phyloP scores from a whole-genome alignment of 192 early-diverging fungal genomes.

The Cladochytrium replicatum region DNA sequence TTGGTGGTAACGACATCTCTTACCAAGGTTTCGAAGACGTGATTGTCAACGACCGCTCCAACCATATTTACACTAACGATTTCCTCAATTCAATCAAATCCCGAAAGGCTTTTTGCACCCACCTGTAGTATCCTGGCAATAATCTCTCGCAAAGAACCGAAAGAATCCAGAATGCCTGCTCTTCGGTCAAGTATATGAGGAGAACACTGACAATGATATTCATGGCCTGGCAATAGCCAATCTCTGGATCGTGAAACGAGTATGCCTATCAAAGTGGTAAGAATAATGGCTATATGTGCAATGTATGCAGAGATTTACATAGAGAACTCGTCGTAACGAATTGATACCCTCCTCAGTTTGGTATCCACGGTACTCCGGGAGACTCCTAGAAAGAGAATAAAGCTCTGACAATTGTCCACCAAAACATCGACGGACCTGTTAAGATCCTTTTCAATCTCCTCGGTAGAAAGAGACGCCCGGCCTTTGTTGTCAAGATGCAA shows the following conservation, averaged over 20 bases:
- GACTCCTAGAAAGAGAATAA: constrained; percentile 46
- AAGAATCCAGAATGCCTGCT: constrained; percentile 96
- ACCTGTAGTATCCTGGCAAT: constrained; percentile 89
- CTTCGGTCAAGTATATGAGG: constrained; percentile 88
- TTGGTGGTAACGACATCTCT: constrained; percentile 1
- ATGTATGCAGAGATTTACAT: constrained; percentile 28
- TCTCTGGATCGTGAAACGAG: constrained; percentile 58
- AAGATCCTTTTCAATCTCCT: constrained; percentile 95
- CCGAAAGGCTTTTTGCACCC: not conserved
- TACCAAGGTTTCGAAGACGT: constrained; percentile 82
- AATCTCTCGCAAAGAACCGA: constrained; percentile 81
- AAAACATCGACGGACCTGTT: constrained; percentile 41
- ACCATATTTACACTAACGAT: constrained; percentile 89
- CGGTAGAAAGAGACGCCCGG: constrained; percentile 64
- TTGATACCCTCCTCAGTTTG: constrained; percentile 86
- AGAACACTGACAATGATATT: constrained; percentile 95
- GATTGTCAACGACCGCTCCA: constrained; percentile 89
- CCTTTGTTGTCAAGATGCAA: constrained; percentile 61
- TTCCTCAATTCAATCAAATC: not conserved
- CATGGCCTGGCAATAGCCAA: constrained; percentile 99
- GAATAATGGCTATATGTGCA: no score
- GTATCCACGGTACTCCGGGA: constrained; percentile 91
- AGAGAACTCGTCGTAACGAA: constrained; percentile 85
- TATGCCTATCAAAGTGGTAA: no score
- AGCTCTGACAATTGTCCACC: not conserved